Conservation (phyloP, 179 eudicot species). For the Beta lomatogona region DNA sequence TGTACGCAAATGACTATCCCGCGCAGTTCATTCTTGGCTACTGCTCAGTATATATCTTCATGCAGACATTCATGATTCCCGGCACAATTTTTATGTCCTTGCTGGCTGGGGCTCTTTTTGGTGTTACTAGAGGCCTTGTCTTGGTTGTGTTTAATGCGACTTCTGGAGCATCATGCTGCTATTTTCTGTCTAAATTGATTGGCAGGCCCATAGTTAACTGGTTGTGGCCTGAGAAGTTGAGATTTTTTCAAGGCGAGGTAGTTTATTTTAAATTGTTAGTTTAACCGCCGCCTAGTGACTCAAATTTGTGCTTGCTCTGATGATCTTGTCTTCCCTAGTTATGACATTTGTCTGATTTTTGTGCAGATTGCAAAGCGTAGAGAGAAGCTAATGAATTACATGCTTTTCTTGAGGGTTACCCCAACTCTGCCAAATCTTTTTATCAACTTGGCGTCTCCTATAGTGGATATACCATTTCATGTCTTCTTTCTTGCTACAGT, state of each 20-base stretch:
- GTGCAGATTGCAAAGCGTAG: conserved; percentile 80
- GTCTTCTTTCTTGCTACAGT: conserved; percentile 87
- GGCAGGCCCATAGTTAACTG: conserved; percentile 91
- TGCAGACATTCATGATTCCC: conserved; percentile 99
- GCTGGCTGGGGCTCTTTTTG: conserved; percentile 97
- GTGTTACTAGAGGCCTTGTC: conserved; percentile 79
- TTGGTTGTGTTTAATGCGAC: conserved; percentile 94
- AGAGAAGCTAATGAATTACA: conserved; percentile 89
- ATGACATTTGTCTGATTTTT: conserved; percentile 13
- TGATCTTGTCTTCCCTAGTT: not conserved
- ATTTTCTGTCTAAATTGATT: conserved; percentile 81
- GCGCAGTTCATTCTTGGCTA: conserved; percentile 86
- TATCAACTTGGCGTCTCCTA: conserved; percentile 97
- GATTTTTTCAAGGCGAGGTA: conserved; percentile 91
- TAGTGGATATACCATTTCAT: conserved; percentile 97
- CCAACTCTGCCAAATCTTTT: conserved; percentile 96
- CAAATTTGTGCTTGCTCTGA: not conserved
- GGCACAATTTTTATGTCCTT: conserved; percentile 98
- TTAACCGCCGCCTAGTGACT: not conserved
- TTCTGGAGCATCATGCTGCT: conserved; percentile 96
- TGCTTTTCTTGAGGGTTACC: conserved; percentile 95
- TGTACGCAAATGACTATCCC: conserved; percentile 76
- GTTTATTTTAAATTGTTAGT: not conserved
- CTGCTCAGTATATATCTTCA: conserved; percentile 94
- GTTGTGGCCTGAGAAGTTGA: conserved; percentile 97